phyloP scores from a whole-genome alignment of 495 filamentous ascomycete species.

The Xylaria acuta region DNA sequence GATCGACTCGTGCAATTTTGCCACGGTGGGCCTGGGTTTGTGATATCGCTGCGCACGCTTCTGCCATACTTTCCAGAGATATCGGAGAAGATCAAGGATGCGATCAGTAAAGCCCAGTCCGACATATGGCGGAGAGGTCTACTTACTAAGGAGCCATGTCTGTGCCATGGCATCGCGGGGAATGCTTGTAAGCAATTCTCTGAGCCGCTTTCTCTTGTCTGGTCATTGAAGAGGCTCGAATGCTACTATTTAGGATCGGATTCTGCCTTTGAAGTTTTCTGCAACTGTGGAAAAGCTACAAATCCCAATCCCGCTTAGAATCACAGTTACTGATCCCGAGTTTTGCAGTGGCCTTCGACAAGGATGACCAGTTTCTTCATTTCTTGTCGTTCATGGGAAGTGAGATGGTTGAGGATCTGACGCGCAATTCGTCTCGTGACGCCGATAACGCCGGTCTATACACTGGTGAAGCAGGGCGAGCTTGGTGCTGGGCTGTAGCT shows the following conservation, averaged over 20 bases:
- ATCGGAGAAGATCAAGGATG: conserved; percentile 52
- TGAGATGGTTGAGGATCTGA: conserved; percentile 25
- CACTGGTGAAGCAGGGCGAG: conserved; percentile 35
- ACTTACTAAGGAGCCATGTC: conserved; percentile 65
- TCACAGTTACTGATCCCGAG: neutral
- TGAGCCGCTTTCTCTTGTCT: neutral
- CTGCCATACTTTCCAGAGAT: conserved; percentile 56
- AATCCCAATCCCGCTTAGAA: neutral
- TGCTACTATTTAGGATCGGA: neutral
- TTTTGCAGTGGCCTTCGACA: conserved; percentile 37
- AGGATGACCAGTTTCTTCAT: conserved; percentile 25
- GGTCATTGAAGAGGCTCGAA: neutral
- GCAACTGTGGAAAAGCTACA: neutral
- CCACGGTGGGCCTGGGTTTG: conserved; percentile 69
- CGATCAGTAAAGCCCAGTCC: conserved; percentile 50
- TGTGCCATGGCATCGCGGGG: conserved; percentile 70
- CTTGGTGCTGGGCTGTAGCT: conserved; percentile 35
- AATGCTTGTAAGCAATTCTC: conserved; percentile 50
- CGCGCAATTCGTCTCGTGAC: conserved; percentile 1
- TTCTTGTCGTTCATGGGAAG: conserved; percentile 34
- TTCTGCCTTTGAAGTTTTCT: neutral
- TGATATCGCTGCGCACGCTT: conserved; percentile 59
- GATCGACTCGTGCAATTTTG: conserved; percentile 66
- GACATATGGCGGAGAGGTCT: conserved; percentile 60
- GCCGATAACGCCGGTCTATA: conserved; percentile 27